Conservation (phyloP, 805 yeast genomes). For the Dipodascus geniculatus region DNA sequence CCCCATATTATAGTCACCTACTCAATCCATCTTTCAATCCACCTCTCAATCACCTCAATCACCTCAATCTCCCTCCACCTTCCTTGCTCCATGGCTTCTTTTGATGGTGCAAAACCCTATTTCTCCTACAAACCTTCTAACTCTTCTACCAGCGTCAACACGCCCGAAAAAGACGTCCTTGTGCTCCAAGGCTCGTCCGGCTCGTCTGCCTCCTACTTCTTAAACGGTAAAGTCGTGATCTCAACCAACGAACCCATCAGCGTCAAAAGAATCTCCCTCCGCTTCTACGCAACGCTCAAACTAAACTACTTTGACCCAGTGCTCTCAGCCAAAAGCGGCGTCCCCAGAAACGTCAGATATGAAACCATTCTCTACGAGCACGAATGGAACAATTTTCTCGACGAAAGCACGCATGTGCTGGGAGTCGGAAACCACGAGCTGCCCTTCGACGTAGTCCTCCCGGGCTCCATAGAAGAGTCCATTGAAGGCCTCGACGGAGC, state of each 20-base stretch:
- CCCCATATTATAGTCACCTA: too few relatives aligned
- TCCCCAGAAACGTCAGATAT: conserved; percentile 24
- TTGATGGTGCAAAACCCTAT: too few relatives aligned
- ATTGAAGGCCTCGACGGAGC: conserved; percentile 67
- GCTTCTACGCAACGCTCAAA: conserved; percentile 55
- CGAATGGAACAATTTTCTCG: conserved; percentile 59
- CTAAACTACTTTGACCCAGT: conserved; percentile 51
- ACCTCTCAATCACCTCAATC: too few relatives aligned
- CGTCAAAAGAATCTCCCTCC: conserved; percentile 51
- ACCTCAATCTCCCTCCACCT: background rate
- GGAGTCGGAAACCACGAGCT: conserved; percentile 69
- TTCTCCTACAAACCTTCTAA: too few relatives aligned
- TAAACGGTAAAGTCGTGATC: conserved; percentile 69
- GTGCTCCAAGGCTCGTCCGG: conserved; percentile 67
- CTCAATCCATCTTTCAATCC: too few relatives aligned
- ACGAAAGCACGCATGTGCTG: conserved; percentile 8
- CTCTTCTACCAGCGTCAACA: conserved; percentile 29
- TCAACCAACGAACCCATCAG: conserved; percentile 65
- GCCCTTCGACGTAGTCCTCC: conserved; percentile 76
- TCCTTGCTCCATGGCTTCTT: background rate
- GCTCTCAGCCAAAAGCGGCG: conserved; percentile 31
- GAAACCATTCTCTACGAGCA: conserved; percentile 63
- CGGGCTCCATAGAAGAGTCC: conserved; percentile 78
- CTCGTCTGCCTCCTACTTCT: conserved; percentile 64
- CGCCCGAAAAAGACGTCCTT: conserved; percentile 66